phyloP scores from a whole-genome alignment of 2,329 filamentous ascomycete genomes.

The Curvularia spicifera region DNA sequence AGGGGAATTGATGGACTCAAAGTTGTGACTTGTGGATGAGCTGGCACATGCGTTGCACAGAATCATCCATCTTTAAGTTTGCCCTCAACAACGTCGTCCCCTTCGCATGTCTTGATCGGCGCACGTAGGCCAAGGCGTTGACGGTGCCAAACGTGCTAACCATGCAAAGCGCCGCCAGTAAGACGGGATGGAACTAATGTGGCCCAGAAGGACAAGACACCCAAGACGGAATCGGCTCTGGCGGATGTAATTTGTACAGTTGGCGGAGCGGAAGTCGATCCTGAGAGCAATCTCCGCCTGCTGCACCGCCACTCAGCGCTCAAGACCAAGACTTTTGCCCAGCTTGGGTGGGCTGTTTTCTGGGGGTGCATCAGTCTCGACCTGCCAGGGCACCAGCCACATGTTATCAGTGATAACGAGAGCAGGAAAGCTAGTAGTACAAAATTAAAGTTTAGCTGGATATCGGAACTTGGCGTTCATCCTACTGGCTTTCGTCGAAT shows the following conservation, averaged over 20 bases:
- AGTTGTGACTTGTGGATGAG: not conserved
- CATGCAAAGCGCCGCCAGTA: conserved; percentile 14
- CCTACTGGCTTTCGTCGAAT: too few relatives aligned
- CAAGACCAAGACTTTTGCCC: conserved; percentile 19
- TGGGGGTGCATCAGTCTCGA: not conserved
- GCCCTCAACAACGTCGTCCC: conserved; percentile 6
- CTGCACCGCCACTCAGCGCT: conserved; percentile 11
- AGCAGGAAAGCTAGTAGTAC: not conserved
- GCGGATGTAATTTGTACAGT: conserved; percentile 12
- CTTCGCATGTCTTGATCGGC: conserved; percentile 17
- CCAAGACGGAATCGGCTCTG: conserved; percentile 31
- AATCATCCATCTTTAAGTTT: conserved; percentile 8
- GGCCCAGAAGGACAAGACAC: conserved; percentile 34
- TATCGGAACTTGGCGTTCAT: not conserved
- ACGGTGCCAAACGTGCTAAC: conserved; percentile 14
- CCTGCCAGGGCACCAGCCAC: not conserved
- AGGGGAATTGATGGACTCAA: not conserved
- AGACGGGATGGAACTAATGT: conserved; percentile 17
- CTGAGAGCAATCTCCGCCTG: conserved; percentile 8
- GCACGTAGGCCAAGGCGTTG: conserved; percentile 40
- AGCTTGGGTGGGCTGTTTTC: not conserved
- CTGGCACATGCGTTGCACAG: conserved; percentile 4
- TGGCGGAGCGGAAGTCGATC: conserved; percentile 24
- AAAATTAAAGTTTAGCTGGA: not conserved
- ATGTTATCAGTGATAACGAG: not conserved